These are phyloP conservation scores for Piloderma croceum DNA, from an alignment of 768 basidiomycete genomes.

Conservation along the genomic window DNA sequence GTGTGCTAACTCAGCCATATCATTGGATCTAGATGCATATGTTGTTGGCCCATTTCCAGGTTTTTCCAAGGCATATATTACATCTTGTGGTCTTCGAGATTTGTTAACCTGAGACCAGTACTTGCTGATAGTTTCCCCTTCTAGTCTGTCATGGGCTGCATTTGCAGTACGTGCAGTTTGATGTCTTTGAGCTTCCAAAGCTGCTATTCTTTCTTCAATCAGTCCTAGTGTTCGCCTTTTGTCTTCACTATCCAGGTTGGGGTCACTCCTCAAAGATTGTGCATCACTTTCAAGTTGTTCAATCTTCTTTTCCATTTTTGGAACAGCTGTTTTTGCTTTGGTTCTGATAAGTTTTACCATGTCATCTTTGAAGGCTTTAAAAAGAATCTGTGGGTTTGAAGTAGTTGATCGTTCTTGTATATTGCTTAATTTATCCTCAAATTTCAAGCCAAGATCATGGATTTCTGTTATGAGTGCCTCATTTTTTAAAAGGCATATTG, in stretches of 20 bases:
- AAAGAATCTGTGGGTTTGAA: conserved; percentile 8
- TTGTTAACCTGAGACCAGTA: conserved; percentile 16
- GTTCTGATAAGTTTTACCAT: conserved; percentile 6
- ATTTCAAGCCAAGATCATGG: no score
- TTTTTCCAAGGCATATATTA: conserved; percentile 10
- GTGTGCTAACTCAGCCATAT: conserved; percentile 31
- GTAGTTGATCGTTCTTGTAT: background rate
- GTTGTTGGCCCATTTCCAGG: background rate
- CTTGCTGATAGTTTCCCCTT: conserved; percentile 14
- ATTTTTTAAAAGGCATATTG: background rate
- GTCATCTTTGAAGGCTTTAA: conserved; percentile 3
- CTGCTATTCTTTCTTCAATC: background rate
- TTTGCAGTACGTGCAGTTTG: background rate
- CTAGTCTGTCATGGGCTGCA: conserved; percentile 6
- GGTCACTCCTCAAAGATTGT: background rate
- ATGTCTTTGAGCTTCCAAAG: conserved; percentile 15
- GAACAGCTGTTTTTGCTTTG: conserved; percentile 7
- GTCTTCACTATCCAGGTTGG: background rate
- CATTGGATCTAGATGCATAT: conserved; percentile 15
- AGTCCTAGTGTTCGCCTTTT: background rate
- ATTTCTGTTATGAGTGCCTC: background rate
- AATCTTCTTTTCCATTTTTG: conserved; percentile 3
- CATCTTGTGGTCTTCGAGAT: conserved; percentile 10
- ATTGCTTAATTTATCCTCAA: background rate
- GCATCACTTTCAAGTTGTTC: conserved; percentile 1